A percentile compares a stretch with the other conserved stretches of the same genome.
Evolutionary conservation across 495 filamentous ascomycete species (phyloP).

Genomic region (Mytilinidion resinicola): DNA sequence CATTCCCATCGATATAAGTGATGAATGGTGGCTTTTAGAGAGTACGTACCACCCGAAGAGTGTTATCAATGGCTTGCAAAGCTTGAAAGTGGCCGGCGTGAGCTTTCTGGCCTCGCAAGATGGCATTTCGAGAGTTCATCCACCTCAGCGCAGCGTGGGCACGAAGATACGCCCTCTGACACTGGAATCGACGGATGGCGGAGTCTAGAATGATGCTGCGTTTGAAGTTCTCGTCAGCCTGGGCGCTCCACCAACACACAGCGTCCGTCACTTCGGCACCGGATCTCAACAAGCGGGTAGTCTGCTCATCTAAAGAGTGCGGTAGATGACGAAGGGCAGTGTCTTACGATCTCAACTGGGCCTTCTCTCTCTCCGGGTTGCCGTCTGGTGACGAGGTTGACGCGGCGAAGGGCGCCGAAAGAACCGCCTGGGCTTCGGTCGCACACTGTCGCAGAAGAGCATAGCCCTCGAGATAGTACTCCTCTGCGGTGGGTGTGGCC

Average conservation of each 20-base stretch:
- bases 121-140: conserved; percentile 62
- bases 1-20: no score
- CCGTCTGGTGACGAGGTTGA: conserved; percentile 45
- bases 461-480: conserved; percentile 76
- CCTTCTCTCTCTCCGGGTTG: conserved; percentile 63
- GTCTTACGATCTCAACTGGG: conserved; percentile 65
- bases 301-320: neutral
- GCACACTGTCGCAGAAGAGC: conserved; percentile 67
- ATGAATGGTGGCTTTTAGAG: neutral
- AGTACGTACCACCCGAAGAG: conserved; percentile 55
- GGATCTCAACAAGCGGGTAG: neutral
- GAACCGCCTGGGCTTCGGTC: conserved; percentile 65
- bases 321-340: neutral
- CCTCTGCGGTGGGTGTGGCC: conserved; percentile 52
- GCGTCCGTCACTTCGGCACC: neutral
- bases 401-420: conserved; percentile 62
- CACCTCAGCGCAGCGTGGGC: conserved; percentile 72
- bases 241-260: neutral
- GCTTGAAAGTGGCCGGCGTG: conserved; percentile 51
- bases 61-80: conserved; percentile 52
- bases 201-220: conserved; percentile 71
- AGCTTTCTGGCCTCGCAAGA: conserved; percentile 60
- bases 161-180: conserved; percentile 76
- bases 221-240: conserved; percentile 18
- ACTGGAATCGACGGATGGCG: conserved; percentile 72